A percentile compares a stretch with the other conserved stretches of the same genome.
phyloP scores from a whole-genome alignment of 768 basidiomycete genomes.

The Suillus cothurnatus region DNA sequence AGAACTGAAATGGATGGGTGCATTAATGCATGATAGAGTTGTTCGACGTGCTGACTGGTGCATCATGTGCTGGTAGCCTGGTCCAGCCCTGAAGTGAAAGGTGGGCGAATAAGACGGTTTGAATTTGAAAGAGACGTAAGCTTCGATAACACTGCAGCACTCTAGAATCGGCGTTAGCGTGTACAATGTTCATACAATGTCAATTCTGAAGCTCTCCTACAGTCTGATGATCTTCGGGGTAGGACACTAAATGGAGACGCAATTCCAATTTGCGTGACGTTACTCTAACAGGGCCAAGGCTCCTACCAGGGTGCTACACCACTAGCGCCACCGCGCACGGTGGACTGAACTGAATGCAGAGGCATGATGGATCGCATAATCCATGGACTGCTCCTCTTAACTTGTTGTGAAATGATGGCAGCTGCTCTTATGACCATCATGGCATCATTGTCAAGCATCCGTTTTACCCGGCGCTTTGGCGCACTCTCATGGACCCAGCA shows the following conservation, averaged over 20 bases:
- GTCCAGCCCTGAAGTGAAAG: background rate
- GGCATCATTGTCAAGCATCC: background rate
- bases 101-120: background rate
- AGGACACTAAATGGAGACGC: background rate
- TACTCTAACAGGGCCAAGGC: background rate
- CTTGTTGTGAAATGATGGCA: background rate
- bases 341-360: background rate
- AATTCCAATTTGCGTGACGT: background rate
- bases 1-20: constrained; percentile 53
- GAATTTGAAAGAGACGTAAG: background rate
- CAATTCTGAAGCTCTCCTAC: background rate
- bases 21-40: constrained; percentile 29
- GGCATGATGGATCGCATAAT: background rate
- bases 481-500: background rate
- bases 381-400: background rate
- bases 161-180: background rate
- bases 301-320: no score
- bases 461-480: background rate
- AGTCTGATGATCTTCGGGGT: background rate
- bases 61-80: background rate
- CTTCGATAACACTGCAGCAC: background rate
- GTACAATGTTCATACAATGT: background rate
- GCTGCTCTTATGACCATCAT: background rate
- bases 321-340: no score
- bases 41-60: constrained; percentile 24